phyloP scores from a whole-genome alignment of 306 rosid genomes.

The Inga laurina region DNA sequence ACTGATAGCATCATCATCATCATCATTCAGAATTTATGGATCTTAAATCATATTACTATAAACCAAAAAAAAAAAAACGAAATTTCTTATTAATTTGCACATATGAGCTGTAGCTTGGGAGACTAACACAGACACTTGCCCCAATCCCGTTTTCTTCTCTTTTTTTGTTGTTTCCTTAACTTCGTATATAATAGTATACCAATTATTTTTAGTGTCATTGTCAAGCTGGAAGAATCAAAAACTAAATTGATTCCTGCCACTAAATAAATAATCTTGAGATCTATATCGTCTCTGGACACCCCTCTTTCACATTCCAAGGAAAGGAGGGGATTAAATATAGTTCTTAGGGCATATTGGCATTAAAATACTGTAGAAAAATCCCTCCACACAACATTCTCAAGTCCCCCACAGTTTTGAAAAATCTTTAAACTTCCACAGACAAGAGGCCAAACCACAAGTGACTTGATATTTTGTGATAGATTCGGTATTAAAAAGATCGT shows the following conservation, averaged over 20 bases:
- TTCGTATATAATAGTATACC: slow-evolving; percentile 23
- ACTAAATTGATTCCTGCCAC: slow-evolving; percentile 29
- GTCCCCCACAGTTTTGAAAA: slow-evolving; percentile 48
- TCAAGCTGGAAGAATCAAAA: slow-evolving; percentile 37
- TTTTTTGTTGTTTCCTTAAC: neutral
- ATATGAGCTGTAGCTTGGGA: slow-evolving; percentile 23
- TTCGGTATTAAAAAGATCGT: slow-evolving; percentile 45
- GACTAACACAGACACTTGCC: neutral
- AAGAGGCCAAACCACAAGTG: slow-evolving; percentile 48
- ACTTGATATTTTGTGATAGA: slow-evolving; percentile 37
- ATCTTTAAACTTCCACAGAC: slow-evolving; percentile 48
- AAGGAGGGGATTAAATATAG: slow-evolving; percentile 17
- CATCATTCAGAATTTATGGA: slow-evolving; percentile 8
- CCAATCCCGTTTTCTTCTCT: slow-evolving; percentile 8
- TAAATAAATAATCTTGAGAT: slow-evolving; percentile 12
- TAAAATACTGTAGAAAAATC: slow-evolving; percentile 30
- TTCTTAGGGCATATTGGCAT: slow-evolving; percentile 31
- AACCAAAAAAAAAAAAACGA: neutral
- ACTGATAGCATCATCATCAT: slow-evolving; percentile 3
- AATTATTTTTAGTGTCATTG: slow-evolving; percentile 26
- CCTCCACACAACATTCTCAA: slow-evolving; percentile 39
- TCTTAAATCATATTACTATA: slow-evolving; percentile 12
- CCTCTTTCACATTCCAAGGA: neutral
- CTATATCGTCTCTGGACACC: slow-evolving; percentile 23
- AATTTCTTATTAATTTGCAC: slow-evolving; percentile 30